phyloP scores from a whole-genome alignment of 768 basidiomycete genomes.

The Phlegmacium glaucopus region DNA sequence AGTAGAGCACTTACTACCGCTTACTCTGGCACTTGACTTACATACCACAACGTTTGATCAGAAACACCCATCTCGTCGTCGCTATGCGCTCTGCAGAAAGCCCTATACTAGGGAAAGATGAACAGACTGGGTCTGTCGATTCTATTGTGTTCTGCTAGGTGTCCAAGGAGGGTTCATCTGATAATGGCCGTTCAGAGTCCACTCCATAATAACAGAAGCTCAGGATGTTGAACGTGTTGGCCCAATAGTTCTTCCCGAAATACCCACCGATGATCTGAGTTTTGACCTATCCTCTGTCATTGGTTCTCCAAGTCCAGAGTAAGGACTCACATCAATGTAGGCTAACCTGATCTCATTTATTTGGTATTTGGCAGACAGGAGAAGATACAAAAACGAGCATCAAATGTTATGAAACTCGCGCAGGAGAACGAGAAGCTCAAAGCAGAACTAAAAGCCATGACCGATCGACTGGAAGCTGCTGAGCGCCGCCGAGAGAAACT shows the following conservation, averaged over 20 bases:
- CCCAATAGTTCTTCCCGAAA: constrained; percentile 39
- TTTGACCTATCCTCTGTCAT: constrained; percentile 45
- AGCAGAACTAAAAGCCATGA: constrained; percentile 72
- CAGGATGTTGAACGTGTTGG: constrained; percentile 4
- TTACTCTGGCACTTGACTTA: too few relatives aligned
- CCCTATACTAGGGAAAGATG: constrained; percentile 9
- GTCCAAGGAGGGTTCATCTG: constrained; percentile 23
- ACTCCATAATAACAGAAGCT: constrained; percentile 1
- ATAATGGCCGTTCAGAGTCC: constrained; percentile 25
- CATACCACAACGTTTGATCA: neutral
- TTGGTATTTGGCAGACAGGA: constrained; percentile 33
- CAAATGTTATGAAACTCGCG: constrained; percentile 72
- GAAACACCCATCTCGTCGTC: neutral
- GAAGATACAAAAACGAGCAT: constrained; percentile 67
- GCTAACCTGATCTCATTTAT: constrained; percentile 11
- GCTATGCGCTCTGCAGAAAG: constrained; percentile 24
- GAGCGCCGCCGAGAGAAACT: constrained; percentile 58
- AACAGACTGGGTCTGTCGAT: constrained; percentile 33
- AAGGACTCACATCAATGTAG: constrained; percentile 30
- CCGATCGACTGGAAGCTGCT: constrained; percentile 69
- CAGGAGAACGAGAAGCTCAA: constrained; percentile 80
- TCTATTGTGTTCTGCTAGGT: constrained; percentile 12
- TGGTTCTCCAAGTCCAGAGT: constrained; percentile 39
- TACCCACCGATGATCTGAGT: constrained; percentile 44
- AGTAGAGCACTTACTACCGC: too few relatives aligned